A percentile compares a stretch with the other conserved stretches of the same genome.
These are phyloP conservation scores for Pseudovirgaria hyperparasitica DNA, from an alignment of 2,329 filamentous ascomycete genomes.

Conservation along the genomic window DNA sequence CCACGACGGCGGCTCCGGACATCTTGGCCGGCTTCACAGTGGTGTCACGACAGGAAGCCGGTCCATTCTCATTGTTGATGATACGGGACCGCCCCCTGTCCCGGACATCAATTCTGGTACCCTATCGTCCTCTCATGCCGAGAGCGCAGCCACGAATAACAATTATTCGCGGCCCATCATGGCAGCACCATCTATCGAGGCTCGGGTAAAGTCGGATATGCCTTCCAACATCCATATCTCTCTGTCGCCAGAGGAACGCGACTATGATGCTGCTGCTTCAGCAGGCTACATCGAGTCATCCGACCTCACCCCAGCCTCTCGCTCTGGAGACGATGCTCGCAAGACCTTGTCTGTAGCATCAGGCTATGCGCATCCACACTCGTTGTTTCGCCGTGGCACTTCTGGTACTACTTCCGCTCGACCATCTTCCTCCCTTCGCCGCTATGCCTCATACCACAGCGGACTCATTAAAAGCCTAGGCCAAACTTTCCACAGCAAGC, in stretches of 20 bases:
- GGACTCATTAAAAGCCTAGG: conserved; percentile 36
- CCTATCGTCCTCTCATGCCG: conserved; percentile 12
- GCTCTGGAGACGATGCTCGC: too few species aligned
- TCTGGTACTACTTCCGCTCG: conserved; percentile 17
- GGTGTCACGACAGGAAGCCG: conserved; percentile 69
- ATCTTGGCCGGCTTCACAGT: conserved; percentile 26
- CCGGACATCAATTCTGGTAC: conserved; percentile 41
- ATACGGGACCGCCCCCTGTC: conserved; percentile 43
- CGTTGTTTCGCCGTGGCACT: conserved; percentile 17
- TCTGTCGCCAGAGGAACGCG: too few species aligned
- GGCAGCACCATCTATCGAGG: too few species aligned
- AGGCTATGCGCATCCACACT: too few species aligned
- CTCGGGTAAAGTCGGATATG: too few species aligned
- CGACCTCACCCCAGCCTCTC: too few species aligned
- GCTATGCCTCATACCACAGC: conserved; percentile 50
- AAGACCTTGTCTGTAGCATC: too few species aligned
- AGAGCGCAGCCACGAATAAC: too few species aligned
- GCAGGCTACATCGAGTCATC: too few species aligned
- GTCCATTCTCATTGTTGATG: conserved; percentile 79
- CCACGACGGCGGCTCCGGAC: conserved; percentile 17
- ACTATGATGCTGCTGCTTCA: too few species aligned
- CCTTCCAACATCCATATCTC: too few species aligned
- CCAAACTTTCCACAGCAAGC: conserved; percentile 46
- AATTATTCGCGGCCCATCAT: too few species aligned
- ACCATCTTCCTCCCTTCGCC: conserved; percentile 31